phyloP scores from a whole-genome alignment of 2,329 filamentous ascomycete species.

The Phoma sp. region DNA sequence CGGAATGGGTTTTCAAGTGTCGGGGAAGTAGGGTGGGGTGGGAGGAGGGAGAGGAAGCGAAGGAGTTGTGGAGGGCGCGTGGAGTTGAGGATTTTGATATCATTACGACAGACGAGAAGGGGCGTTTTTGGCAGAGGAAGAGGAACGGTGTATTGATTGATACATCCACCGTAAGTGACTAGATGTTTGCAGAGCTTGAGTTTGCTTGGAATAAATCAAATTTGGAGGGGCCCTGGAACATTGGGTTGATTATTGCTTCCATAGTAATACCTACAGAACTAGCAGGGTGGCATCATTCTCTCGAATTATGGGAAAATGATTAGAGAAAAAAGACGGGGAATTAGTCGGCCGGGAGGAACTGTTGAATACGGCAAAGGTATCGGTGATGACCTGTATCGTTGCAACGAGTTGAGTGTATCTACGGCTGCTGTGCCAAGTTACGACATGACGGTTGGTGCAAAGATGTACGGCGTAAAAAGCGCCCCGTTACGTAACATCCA shows the following conservation, averaged over 20 bases:
- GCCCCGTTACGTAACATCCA: no score
- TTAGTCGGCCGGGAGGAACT: conserved; percentile 1
- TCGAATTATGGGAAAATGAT: not conserved
- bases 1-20: conserved; percentile 9
- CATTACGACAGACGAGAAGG: conserved; percentile 6
- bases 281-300: conserved; percentile 3
- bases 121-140: conserved; percentile 4
- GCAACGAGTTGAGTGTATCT: no score
- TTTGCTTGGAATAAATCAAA: not conserved
- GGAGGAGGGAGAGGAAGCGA: conserved; percentile 5
- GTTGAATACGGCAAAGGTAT: conserved; percentile 6
- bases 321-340: conserved; percentile 5
- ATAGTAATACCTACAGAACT: conserved; percentile 5
- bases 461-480: no score
- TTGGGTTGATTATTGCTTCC: not conserved
- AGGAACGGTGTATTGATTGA: conserved; percentile 9
- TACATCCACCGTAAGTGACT: conserved; percentile 4
- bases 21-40: conserved; percentile 8
- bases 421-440: no score
- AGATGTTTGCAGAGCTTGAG: not conserved
- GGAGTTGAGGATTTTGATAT: conserved; percentile 5
- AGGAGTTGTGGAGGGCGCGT: conserved; percentile 9
- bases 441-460: no score
- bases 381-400: conserved; percentile 1
- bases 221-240: conserved; percentile 2